phyloP scores from a whole-genome alignment of 805 yeast genomes.

The Diddensiella caesifluorescens region DNA sequence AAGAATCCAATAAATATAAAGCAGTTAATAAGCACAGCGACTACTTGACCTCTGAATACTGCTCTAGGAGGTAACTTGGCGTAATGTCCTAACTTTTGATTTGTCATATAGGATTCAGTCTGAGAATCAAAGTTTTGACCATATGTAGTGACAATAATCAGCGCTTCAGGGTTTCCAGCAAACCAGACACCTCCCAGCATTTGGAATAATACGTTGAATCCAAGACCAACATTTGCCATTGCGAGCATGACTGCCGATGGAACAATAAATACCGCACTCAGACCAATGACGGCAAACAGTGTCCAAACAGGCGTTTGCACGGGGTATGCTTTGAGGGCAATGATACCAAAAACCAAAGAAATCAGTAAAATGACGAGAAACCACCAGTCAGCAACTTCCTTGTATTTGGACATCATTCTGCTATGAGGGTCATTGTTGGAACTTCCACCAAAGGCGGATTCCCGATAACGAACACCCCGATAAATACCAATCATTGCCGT shows the following conservation, averaged over 20 bases:
- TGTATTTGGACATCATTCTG: slow-evolving; percentile 45
- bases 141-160: slow-evolving; percentile 46
- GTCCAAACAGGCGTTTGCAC: slow-evolving; percentile 59
- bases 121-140: slow-evolving; percentile 47
- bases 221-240: slow-evolving; percentile 51
- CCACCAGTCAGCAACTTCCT: slow-evolving; percentile 77
- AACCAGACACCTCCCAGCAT: slow-evolving; percentile 60
- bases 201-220: slow-evolving; percentile 59
- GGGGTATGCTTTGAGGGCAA: slow-evolving; percentile 37
- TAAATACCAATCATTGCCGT: slow-evolving; percentile 24
- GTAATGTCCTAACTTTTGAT: slow-evolving; percentile 46
- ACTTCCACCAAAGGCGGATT: slow-evolving; percentile 27
- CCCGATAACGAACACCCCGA: slow-evolving; percentile 3
- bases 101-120: slow-evolving; percentile 56
- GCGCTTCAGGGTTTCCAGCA: slow-evolving; percentile 55
- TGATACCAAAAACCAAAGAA: slow-evolving; percentile 41
- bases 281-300: slow-evolving; percentile 51
- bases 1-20: slow-evolving; percentile 30
- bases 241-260: slow-evolving; percentile 59
- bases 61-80: slow-evolving; percentile 39
- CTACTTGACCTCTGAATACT: slow-evolving; percentile 36
- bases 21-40: slow-evolving; percentile 38
- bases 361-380: slow-evolving; percentile 44
- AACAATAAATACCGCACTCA: slow-evolving; percentile 51
- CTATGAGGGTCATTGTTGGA: slow-evolving; percentile 20